Percentiles rank a stretch among this genome's conserved stretches.
phyloP scores from a whole-genome alignment of 352 stramenopile genomes.

The Pythium brassicae region DNA sequence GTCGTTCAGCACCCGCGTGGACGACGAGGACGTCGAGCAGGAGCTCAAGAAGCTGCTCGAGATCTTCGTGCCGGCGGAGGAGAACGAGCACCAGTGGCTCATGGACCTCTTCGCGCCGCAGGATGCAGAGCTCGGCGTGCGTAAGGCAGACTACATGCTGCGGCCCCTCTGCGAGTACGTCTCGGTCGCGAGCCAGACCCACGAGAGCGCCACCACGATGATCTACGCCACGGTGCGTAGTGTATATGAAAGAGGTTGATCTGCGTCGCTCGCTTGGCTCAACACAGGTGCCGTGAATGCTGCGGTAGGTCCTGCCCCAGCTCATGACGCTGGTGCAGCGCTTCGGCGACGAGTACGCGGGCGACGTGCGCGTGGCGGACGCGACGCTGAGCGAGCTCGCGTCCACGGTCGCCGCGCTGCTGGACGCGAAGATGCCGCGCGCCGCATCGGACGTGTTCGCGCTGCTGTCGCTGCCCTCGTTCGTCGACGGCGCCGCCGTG shows the following conservation, averaged over 20 bases:
- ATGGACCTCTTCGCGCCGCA: conserved; percentile 40
- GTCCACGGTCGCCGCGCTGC: conserved; percentile 45
- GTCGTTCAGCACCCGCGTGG: conserved; percentile 48
- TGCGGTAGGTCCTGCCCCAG: conserved; percentile 32
- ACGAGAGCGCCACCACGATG: conserved; percentile 24
- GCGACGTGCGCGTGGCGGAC: conserved; percentile 25
- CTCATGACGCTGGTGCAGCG: conserved; percentile 33
- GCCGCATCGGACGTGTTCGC: conserved; percentile 36
- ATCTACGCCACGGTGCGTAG: conserved; percentile 41
- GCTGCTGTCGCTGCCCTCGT: conserved; percentile 48
- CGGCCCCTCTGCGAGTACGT: conserved; percentile 57
- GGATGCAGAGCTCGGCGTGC: conserved; percentile 16
- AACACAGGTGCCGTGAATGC: neutral
- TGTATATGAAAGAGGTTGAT: no score
- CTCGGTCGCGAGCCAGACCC: conserved; percentile 63
- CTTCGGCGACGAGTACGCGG: conserved; percentile 10
- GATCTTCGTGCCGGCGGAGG: conserved; percentile 28
- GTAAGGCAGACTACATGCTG: conserved; percentile 44
- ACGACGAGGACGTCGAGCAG: conserved; percentile 26
- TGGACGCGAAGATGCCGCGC: conserved; percentile 46
- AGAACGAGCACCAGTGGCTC: conserved; percentile 48
- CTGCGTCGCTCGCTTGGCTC: no score
- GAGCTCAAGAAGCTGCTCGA: conserved; percentile 51
- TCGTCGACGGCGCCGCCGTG: conserved; percentile 46
- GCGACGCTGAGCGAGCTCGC: conserved; percentile 46